Conservation (phyloP, 192 early-diverging fungal genomes). For the Jimgerdemannia lactiflua region DNA sequence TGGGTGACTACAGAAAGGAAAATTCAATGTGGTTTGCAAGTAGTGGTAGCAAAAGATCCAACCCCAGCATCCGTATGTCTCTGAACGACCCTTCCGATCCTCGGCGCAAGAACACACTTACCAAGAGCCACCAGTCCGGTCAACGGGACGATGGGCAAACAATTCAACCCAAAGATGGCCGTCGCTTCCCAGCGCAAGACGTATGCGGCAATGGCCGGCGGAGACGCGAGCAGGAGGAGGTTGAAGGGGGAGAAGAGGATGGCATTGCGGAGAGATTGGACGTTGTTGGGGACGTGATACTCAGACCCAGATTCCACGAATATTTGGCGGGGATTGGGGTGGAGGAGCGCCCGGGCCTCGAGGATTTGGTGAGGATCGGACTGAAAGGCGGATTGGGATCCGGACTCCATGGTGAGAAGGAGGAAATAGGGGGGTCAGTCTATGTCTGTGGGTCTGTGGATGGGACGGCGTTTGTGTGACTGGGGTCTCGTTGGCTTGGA, state of each 20-base stretch:
- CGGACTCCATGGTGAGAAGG: too few species aligned
- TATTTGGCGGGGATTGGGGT: too few species aligned
- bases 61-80: neutral
- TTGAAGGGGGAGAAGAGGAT: conserved; percentile 61
- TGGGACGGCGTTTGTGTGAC: too few species aligned
- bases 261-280: neutral
- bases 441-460: too few species aligned
- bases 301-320: too few species aligned
- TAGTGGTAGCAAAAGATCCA: neutral
- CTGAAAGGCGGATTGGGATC: too few species aligned
- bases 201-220: conserved; percentile 66
- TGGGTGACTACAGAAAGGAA: conserved; percentile 59
- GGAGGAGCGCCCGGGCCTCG: too few species aligned
- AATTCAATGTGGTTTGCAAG: too few species aligned
- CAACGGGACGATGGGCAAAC: conserved; percentile 86
- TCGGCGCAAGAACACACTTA: neutral
- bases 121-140: conserved; percentile 60
- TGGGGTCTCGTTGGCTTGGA: too few species aligned
- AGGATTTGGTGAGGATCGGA: too few species aligned
- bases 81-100: neutral
- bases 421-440: too few species aligned
- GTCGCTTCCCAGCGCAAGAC: conserved; percentile 32
- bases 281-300: neutral
- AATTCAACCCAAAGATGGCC: conserved; percentile 79
- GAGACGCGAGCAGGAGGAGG: conserved; percentile 69